Base-by-base conservation (phyloP, 1,284 basidiomycete genomes). In the Puccinia horiana region DNA sequence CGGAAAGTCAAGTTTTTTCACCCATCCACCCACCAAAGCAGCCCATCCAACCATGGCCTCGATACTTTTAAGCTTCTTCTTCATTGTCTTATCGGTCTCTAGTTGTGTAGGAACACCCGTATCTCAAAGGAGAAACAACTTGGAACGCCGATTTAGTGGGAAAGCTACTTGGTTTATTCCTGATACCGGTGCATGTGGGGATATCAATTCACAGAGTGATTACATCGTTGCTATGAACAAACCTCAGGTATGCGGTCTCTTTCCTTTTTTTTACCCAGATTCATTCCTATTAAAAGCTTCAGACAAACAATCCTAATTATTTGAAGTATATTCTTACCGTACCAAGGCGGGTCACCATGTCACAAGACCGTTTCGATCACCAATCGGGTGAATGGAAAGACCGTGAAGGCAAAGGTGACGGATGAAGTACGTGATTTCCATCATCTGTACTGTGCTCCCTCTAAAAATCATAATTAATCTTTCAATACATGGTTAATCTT, bases 91-190 rank as follows among this genome's bases (percentile, higher is more conserved):
- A 18, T 63, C 61, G 37, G 14, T 63, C 61, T 29, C 29, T 8
- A 63, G 20, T 37, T 63, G 61, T 14, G 37, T 63, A 4, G 61
- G 61, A 14, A 37, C 4, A 1, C 61, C 61, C 32, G 9, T 63
- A 35, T 37, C 61, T 14, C 29, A 63, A 18, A 63, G 6, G 26
- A 63, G 61, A 14, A 63, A 26, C 35, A 35, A 5, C 4, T 63
- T 63, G 61, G 72, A 74, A 26, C 74, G 54, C 29, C 74, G 74
- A 44, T 79, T 26, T 26, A 29, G 44, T 26, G 78, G 78, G 0
- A 61, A 63, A 49, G 78, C 70, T 20, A 81, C 78, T 35, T 81
- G 78, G 78, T 81, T 81, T 47, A 63, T 49, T 35, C 78, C 78
- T n/a, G 70, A 81, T 52, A 74, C 70, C 12, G 78, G 78, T 14